phyloP scores from a whole-genome alignment of 179 eudicot genomes.

The Beta macrorhiza region DNA sequence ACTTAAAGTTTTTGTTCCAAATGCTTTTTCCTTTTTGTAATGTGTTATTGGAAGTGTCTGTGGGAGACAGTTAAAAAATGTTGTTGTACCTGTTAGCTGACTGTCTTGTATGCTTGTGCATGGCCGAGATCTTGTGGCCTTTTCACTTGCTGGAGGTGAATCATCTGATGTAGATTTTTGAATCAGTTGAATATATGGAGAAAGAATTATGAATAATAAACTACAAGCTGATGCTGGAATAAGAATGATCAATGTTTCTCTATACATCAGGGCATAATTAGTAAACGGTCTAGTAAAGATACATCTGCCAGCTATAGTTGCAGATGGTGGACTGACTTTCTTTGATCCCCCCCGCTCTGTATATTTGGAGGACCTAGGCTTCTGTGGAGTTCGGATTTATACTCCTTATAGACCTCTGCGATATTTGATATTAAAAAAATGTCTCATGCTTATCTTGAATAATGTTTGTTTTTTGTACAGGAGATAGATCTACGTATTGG shows the following conservation, averaged over 20 bases:
- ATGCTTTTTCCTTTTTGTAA: background rate
- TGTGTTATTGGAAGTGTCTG: background rate
- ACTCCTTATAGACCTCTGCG: background rate
- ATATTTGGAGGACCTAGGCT: background rate
- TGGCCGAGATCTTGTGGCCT: background rate
- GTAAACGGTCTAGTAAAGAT: background rate
- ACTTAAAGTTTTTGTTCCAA: background rate
- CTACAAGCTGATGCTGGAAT: background rate
- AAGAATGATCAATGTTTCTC: background rate
- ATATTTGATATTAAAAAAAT: background rate
- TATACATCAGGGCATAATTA: background rate
- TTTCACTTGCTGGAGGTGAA: background rate
- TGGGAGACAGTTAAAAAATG: background rate
- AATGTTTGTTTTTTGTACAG: constrained; percentile 42
- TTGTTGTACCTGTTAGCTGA: constrained; percentile 5
- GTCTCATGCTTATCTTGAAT: constrained; percentile 2
- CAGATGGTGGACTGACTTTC: background rate
- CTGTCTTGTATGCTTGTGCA: constrained; percentile 10
- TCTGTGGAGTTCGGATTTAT: constrained; percentile 1
- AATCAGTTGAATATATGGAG: background rate
- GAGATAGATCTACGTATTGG: constrained; percentile 98
- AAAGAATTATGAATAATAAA: constrained; percentile 9
- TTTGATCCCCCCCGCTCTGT: background rate
- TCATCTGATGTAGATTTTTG: constrained; percentile 1
- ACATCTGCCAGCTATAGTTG: background rate